A percentile compares a stretch with the other conserved stretches of the same genome.
These are phyloP conservation scores for Penicillium sp. DNA, from an alignment of 2,329 filamentous ascomycete species.

Conservation along the genomic window DNA sequence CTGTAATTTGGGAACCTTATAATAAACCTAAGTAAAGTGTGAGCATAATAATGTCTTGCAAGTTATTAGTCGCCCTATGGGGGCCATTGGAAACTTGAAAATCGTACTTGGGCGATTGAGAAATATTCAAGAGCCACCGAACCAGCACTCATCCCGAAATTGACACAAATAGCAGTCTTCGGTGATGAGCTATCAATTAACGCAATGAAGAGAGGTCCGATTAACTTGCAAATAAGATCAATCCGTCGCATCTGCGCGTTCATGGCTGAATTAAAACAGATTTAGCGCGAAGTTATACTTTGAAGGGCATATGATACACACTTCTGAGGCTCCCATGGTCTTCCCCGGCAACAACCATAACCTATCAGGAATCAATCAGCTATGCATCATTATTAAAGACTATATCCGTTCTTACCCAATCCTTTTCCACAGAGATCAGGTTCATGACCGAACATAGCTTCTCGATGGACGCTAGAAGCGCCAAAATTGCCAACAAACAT, in stretches of 20 bases:
- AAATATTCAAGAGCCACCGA: constrained; percentile 43
- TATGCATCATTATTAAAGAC: too few relatives aligned
- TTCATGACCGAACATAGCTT: constrained; percentile 67
- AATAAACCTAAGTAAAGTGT: neutral
- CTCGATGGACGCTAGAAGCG: constrained; percentile 64
- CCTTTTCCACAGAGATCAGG: constrained; percentile 66
- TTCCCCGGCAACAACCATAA: neutral
- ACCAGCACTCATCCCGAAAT: constrained; percentile 41
- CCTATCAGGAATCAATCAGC: neutral
- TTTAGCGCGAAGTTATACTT: too few relatives aligned
- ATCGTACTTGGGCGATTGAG: constrained; percentile 32
- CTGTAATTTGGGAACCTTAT: neutral
- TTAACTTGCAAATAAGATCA: constrained; percentile 58
- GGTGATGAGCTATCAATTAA: constrained; percentile 47
- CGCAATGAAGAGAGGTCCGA: constrained; percentile 54
- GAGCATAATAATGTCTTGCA: too few relatives aligned
- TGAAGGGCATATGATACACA: too few relatives aligned
- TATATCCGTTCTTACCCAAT: constrained; percentile 63
- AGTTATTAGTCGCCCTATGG: too few relatives aligned
- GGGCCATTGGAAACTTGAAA: too few relatives aligned
- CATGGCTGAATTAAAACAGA: constrained; percentile 39
- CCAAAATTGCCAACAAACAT: constrained; percentile 38
- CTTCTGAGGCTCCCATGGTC: neutral
- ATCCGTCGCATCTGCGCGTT: constrained; percentile 59
- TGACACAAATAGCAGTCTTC: constrained; percentile 47